Evolutionary conservation across 331 rosid species (phyloP), one percentile per base, ranked within the genome.

Genomic region (Malus hybrid): DNA sequence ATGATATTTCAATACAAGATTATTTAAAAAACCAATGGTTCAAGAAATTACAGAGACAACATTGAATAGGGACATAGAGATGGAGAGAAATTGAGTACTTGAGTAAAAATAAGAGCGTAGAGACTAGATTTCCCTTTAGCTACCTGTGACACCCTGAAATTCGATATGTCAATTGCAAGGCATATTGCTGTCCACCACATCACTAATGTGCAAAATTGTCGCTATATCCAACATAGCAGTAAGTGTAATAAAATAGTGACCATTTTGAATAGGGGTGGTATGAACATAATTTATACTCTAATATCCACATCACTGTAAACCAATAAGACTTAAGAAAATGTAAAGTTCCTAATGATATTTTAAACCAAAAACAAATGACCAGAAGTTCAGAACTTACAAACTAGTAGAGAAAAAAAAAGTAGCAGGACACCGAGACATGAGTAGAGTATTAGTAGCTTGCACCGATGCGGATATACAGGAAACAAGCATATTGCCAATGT

Each of bases 401-500:
- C 75, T 32, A 95, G 99, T 62, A 95, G 86, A 36, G 97, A 86
- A 77, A 88, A 79, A 68, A 95, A 89, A 73, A 95, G 97, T 72
- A 92, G 80, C 68, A 94, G 92, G 82, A 94, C 86, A 80, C 99
- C 97, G 7, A 94, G 97, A 5, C 99, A 94, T 3, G 93, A 90
- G 91, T 94, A 94, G 77, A 94, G 96, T 81, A 92, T 89, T 78
- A 94, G 73, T 52, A 94, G 83, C 87, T 95, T 95, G 97, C 93
- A 89, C 69, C 90, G 80, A 84, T 90, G 97, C 76, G 99, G 99
- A 74, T 95, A 95, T 75, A 95, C 97, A 16, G 99, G 99, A 86
- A 95, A 95, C 85, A 95, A 83, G 90, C 99, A 95, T 71, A 95
- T 95, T 74, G 99, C 99, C 83, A 95, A 83, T 11, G 99, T 95